Evolutionary conservation across 2,329 filamentous ascomycete species (phyloP), one percentile per base, ranked within the genome.

Genomic region (Alternaria sp.): DNA sequence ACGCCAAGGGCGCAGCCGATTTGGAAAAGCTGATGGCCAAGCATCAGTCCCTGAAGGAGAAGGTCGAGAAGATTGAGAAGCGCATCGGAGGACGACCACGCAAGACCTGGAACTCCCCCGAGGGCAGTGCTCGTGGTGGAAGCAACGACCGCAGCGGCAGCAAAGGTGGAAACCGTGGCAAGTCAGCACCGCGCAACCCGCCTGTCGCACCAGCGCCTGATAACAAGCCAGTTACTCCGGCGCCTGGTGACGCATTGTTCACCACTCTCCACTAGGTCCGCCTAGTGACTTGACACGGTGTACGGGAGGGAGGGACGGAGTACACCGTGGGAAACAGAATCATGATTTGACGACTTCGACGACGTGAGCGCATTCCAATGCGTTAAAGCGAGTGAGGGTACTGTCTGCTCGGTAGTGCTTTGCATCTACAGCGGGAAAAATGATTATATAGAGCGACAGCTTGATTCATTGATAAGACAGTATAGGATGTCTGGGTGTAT

Each of bases 31-130:
- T 70, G 11, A n/a, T 61, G 8, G 46, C 58, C 25, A 57, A 65
- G 15, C 36, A 68, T 8, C 36, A 60, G 5, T 21, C 21, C 1
- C 59, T 72, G 4, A 65, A 59, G 46, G 21, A 19, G 6, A 59
- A 59, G 8, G 57, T 71, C 10, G 59, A 51, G 5, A 55, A 65
- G 56, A 66, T 71, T 6, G 60, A 62, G 49, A 40, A 61, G 25
- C 65, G 50, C 2, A 45, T 56, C 3, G 28, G 11, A 6, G 17
- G 32, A 6, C 45, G 44, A 17, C 25, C 43, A 9, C 50, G 50
- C 9, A 58, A 58, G 44, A 32, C 30, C 4, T 44, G 49, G 17
- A 51, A n/a, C 4, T 63, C 51, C 2, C 19, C 21, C 1, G 54
- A 44, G 15, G 19, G 12, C 13, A 50, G 49, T 6, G 11, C 30